Evolutionary conservation across 306 rosid genomes (phyloP).

Genomic region (Vigna angularis): DNA sequence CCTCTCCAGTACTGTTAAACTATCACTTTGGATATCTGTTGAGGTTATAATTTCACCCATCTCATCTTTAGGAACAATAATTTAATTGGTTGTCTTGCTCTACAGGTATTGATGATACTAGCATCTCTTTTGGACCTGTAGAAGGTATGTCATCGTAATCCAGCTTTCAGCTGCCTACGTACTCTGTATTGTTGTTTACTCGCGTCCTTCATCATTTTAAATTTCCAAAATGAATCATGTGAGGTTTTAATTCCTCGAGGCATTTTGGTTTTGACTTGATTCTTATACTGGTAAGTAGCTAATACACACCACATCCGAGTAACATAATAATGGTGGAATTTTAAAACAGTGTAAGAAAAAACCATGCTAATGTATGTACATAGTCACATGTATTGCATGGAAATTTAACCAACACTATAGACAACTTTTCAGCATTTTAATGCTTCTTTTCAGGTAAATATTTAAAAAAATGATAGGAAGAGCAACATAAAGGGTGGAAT

Average conservation of each 20-base stretch:
- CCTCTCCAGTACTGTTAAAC: slow-evolving; percentile 7
- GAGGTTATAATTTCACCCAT: slow-evolving; percentile 22
- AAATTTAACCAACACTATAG: not conserved
- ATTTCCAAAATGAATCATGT: slow-evolving; percentile 35
- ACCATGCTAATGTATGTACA: not conserved
- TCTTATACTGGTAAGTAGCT: slow-evolving; percentile 29
- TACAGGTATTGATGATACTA: slow-evolving; percentile 87
- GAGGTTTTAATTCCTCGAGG: slow-evolving; percentile 26
- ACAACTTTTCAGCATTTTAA: slow-evolving; percentile 14
- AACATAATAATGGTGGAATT: slow-evolving; percentile 7
- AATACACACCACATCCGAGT: slow-evolving; percentile 11
- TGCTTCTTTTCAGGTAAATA: slow-evolving; percentile 4
- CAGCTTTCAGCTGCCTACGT: slow-evolving; percentile 22
- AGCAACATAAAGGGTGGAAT: not conserved
- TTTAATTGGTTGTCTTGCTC: slow-evolving; percentile 46
- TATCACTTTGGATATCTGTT: slow-evolving; percentile 29
- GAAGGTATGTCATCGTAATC: slow-evolving; percentile 71
- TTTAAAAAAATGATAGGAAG: slow-evolving; percentile 23
- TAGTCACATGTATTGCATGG: slow-evolving; percentile 18
- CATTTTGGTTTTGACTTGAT: slow-evolving; percentile 30
- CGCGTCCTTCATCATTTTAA: slow-evolving; percentile 35
- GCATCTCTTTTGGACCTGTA: slow-evolving; percentile 87
- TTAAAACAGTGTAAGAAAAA: not conserved
- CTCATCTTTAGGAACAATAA: slow-evolving; percentile 20
- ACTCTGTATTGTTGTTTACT: slow-evolving; percentile 39